Evolutionary conservation across 192 early-diverging fungal genomes (phyloP).

Genomic region (Umbelopsis sp.): DNA sequence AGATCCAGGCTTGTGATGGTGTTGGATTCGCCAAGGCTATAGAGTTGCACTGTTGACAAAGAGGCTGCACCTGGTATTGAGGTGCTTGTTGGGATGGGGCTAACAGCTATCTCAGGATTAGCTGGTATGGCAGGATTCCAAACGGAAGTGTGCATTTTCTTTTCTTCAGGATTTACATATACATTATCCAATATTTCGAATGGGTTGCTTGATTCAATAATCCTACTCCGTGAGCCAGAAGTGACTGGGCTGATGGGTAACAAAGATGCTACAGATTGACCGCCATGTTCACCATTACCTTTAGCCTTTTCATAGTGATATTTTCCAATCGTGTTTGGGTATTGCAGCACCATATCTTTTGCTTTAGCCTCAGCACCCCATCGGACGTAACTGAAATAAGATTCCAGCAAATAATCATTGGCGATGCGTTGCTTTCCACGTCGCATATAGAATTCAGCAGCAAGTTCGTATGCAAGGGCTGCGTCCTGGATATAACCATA

Average conservation of each 20-base stretch:
- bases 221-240: background rate
- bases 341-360: background rate
- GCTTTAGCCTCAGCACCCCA: slow-evolving; percentile 27
- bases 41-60: background rate
- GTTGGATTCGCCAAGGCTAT: background rate
- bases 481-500: slow-evolving; percentile 10
- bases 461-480: slow-evolving; percentile 9
- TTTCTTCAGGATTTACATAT: background rate
- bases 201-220: background rate
- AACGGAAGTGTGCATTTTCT: background rate
- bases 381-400: slow-evolving; percentile 22
- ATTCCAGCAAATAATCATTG: slow-evolving; percentile 21
- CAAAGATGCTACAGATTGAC: background rate
- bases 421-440: slow-evolving; percentile 18
- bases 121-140: background rate
- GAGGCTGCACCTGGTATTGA: background rate
- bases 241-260: slow-evolving; percentile 2
- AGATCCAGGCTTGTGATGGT: slow-evolving; percentile 17
- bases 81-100: background rate
- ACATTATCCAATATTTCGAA: background rate
- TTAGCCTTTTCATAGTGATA: background rate
- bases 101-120: background rate
- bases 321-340: background rate
- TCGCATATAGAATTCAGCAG: slow-evolving; percentile 16
- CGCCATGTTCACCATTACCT: background rate